These are phyloP conservation scores for Ziziphus jujuba DNA, from an alignment of 306 rosid genomes.

Conservation along the genomic window DNA sequence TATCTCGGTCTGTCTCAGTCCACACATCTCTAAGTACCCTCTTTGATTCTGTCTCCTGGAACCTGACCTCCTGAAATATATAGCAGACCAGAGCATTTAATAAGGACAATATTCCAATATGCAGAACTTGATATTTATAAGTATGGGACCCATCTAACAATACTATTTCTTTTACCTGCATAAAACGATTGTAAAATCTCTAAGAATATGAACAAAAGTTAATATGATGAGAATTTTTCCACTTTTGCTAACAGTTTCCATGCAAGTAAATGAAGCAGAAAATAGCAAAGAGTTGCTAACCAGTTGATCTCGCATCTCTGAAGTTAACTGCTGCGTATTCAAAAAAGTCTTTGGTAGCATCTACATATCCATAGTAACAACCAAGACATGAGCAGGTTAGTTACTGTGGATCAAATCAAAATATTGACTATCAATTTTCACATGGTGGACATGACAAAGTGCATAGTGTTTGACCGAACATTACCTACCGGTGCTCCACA, in stretches of 20 bases:
- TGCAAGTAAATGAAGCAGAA: slow-evolving; percentile 15
- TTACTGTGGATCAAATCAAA: too few relatives aligned
- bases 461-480: too few relatives aligned
- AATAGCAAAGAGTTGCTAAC: slow-evolving; percentile 36
- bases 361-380: slow-evolving; percentile 42
- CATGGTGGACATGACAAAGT: too few relatives aligned
- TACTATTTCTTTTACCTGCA: too few relatives aligned
- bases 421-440: too few relatives aligned
- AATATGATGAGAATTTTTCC: background rate
- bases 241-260: background rate
- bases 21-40: too few relatives aligned
- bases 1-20: too few relatives aligned
- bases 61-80: slow-evolving; percentile 32
- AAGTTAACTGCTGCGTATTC: slow-evolving; percentile 46
- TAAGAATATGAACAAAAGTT: background rate
- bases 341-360: slow-evolving; percentile 81
- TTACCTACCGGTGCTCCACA: too few relatives aligned
- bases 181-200: too few relatives aligned
- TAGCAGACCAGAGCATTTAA: background rate
- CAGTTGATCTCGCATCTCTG: slow-evolving; percentile 47
- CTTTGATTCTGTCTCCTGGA: slow-evolving; percentile 19
- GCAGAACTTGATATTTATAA: too few relatives aligned
- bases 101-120: background rate
- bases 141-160: too few relatives aligned
- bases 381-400: background rate